Conservation (phyloP, 495 filamentous ascomycete species). For the Trichoderma asperelloides region DNA sequence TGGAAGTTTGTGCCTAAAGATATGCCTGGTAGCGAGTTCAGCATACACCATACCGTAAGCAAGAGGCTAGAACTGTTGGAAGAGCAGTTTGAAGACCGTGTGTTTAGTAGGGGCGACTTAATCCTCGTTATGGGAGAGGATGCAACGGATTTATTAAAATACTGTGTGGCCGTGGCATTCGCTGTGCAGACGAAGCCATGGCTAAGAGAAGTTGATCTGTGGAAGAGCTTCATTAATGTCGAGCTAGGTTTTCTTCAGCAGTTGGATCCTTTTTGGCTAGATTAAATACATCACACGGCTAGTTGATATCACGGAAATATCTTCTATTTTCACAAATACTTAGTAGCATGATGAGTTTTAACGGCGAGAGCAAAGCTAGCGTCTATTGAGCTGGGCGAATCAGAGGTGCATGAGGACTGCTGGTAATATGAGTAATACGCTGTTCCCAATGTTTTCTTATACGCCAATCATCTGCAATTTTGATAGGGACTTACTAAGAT, state of each 20-base stretch:
- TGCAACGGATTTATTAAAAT: slow-evolving; percentile 31
- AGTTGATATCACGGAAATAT: too few relatives aligned
- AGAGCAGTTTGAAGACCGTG: slow-evolving; percentile 27
- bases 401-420: too few relatives aligned
- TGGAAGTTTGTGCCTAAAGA: slow-evolving; percentile 46
- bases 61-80: slow-evolving; percentile 22
- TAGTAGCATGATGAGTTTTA: too few relatives aligned
- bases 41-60: slow-evolving; percentile 28
- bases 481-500: too few relatives aligned
- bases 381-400: too few relatives aligned
- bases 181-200: slow-evolving; percentile 43
- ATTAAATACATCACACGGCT: slow-evolving; percentile 14
- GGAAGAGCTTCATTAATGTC: slow-evolving; percentile 46
- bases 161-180: slow-evolving; percentile 31
- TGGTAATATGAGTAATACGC: too few relatives aligned
- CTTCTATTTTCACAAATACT: too few relatives aligned
- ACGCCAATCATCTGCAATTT: too few relatives aligned
- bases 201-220: slow-evolving; percentile 42
- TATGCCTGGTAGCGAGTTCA: slow-evolving; percentile 35
- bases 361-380: too few relatives aligned
- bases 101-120: slow-evolving; percentile 31
- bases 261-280: slow-evolving; percentile 33
- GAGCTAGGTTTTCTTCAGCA: slow-evolving; percentile 35
- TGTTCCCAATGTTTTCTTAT: too few relatives aligned
- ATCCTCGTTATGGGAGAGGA: slow-evolving; percentile 39